Percentiles rank a stretch among this genome's conserved stretches.
phyloP scores from a whole-genome alignment of 352 stramenopile genomes.

The Phytopythium aichiense region DNA sequence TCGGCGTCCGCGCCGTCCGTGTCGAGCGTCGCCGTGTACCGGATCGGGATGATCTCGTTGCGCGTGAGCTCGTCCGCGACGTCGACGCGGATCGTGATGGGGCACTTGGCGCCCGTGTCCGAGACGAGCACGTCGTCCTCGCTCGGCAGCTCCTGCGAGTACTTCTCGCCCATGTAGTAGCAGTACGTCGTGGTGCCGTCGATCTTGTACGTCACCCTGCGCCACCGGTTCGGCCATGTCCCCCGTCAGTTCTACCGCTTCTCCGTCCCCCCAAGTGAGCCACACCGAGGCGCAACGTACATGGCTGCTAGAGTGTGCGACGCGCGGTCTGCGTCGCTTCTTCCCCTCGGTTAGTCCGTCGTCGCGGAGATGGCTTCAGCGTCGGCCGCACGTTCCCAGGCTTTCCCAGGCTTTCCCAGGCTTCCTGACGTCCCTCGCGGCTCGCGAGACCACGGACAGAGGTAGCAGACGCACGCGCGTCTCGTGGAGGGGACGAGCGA shows the following conservation, averaged over 20 bases:
- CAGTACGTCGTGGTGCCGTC: slow-evolving; percentile 79
- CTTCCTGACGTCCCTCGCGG: background rate
- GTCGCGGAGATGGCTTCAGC: background rate
- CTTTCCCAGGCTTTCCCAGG: background rate
- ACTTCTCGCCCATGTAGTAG: slow-evolving; percentile 68
- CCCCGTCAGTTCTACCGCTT: background rate
- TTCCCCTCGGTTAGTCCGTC: background rate
- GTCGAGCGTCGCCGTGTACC: slow-evolving; percentile 64
- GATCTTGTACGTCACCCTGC: slow-evolving; percentile 60
- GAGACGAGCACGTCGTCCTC: slow-evolving; percentile 38
- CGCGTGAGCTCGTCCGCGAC: slow-evolving; percentile 43
- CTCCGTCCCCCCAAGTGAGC: background rate
- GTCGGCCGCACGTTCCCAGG: too few species aligned
- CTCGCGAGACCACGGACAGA: background rate
- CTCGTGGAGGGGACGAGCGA: background rate
- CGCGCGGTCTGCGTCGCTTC: background rate
- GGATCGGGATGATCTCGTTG: slow-evolving; percentile 46
- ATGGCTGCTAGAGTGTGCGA: slow-evolving; percentile 3
- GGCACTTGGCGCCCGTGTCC: slow-evolving; percentile 40
- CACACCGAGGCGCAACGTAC: background rate
- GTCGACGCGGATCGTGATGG: slow-evolving; percentile 63
- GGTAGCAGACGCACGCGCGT: background rate
- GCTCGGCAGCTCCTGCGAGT: slow-evolving; percentile 40
- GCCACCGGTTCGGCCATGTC: background rate
- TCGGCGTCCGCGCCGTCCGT: slow-evolving; percentile 29